Evolutionary conservation across 2,329 filamentous ascomycete species (phyloP).

Genomic region (Trichophyton mentagrophytes): DNA sequence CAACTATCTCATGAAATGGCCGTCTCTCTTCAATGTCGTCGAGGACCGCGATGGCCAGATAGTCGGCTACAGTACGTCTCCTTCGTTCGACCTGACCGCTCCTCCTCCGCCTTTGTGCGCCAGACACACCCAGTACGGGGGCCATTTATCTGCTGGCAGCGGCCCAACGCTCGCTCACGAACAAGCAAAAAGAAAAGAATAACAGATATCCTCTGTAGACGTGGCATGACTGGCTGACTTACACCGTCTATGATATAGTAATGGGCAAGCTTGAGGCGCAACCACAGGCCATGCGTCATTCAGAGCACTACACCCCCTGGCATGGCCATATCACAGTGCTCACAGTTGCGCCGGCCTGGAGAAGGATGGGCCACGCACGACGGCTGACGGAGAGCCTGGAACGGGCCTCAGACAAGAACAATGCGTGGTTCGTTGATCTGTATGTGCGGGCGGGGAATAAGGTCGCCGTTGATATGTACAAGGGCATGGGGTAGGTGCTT

Average conservation of each 20-base stretch:
- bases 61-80: conserved; percentile 70
- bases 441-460: conserved; percentile 84
- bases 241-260: conserved; percentile 42
- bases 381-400: conserved; percentile 72
- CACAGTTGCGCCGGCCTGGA: conserved; percentile 76
- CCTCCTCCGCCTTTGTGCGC: neutral
- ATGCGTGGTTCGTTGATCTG: conserved; percentile 90
- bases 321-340: conserved; percentile 95
- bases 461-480: conserved; percentile 78
- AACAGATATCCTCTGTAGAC: neutral
- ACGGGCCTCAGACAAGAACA: conserved; percentile 62
- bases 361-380: conserved; percentile 75
- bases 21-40: conserved; percentile 82
- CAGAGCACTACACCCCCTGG: conserved; percentile 93
- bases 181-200: neutral
- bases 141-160: neutral
- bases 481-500: conserved; percentile 59
- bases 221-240: conserved; percentile 1
- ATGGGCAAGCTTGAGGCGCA: conserved; percentile 95
- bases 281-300: conserved; percentile 58
- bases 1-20: conserved; percentile 92
- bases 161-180: neutral
- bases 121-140: neutral
- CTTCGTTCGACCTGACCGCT: neutral
- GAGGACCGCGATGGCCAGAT: conserved; percentile 79